Percentiles rank a stretch among this genome's conserved stretches.
These are phyloP conservation scores for Fusarium setosum DNA, from an alignment of 2,329 filamentous ascomycete genomes.

Conservation along the genomic window DNA sequence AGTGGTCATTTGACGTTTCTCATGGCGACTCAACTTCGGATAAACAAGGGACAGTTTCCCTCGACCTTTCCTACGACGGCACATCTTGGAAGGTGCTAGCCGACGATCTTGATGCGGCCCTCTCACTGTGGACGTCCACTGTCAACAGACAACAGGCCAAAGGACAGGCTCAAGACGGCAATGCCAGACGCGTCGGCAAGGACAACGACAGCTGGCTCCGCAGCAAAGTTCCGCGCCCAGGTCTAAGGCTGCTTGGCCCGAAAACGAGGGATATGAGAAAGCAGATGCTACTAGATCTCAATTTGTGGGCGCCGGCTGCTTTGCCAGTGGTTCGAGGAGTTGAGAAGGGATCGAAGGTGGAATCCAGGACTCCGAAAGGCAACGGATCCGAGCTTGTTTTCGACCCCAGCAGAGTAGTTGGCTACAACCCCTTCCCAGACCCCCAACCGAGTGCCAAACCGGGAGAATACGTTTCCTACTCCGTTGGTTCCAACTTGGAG, in stretches of 20 bases:
- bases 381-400: not conserved
- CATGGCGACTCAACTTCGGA: not conserved
- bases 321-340: not conserved
- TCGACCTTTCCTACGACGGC: not conserved
- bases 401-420: not conserved
- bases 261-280: not conserved
- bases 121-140: not conserved
- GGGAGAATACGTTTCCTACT: not conserved
- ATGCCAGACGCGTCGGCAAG: not conserved
- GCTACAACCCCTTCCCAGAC: not conserved
- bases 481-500: not conserved
- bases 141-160: no score
- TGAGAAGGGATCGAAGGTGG: not conserved
- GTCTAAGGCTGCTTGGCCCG: not conserved
- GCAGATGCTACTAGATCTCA: not conserved
- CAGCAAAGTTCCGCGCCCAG: not conserved
- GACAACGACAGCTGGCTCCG: not conserved
- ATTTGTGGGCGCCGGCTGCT: not conserved
- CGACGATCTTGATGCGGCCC: not conserved
- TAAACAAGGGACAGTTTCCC: not conserved
- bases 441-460: not conserved
- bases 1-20: not conserved
- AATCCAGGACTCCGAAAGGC: no score
- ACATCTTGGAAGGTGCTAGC: not conserved
- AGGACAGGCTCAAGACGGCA: no score